Evolutionary conservation across 2,329 filamentous ascomycete genomes (phyloP), one percentile per base, ranked within the genome.

Genomic region (Botrytis tulipae): DNA sequence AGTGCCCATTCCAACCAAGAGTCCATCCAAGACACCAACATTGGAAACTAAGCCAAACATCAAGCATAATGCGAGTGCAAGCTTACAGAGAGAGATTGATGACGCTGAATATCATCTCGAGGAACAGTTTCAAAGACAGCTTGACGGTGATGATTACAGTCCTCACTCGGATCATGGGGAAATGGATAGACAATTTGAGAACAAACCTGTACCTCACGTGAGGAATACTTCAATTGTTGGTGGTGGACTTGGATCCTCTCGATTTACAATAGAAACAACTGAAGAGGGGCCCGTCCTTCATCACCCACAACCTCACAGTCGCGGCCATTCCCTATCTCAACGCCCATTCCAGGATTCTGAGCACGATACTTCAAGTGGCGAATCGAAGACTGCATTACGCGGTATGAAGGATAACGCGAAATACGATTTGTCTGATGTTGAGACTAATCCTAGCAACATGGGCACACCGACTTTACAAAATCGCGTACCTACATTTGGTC

Each of bases 31-130:
- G 78, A 87, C 86, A 0, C 86, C 87, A 0, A 69, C 66, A 7
- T 32, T 69, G 37, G 87, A 90, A 77, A 84, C 86, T 16, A 89
- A 89, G 73, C 86, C 86, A 76, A 88, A 90, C 81, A 86, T 70
- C 32, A 62, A 86, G 73, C 92, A 95, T 78, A 94, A 94, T 77
- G 86, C 93, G 59, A 94, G 91, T 78, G 88, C 91, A 76, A 93
- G 90, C 63, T 86, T 97, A 37, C 94, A 97, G 81, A 91, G 91
- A 75, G 94, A 96, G 77, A 91, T 97, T 73, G 92, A 96, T 68
- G 92, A 95, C 79, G 91, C 93, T 7, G 93, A 97, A 78, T 95
- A 96, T 79, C 93, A 95, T 78, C 83, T 96, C 75, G 93, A 95
- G 80, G 90, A 94, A 80, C 90, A 93, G 75, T 90, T 95, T 75